phyloP scores from a whole-genome alignment of 202 grass and related monocot species.

The Miscanthus sacchariflorus region DNA sequence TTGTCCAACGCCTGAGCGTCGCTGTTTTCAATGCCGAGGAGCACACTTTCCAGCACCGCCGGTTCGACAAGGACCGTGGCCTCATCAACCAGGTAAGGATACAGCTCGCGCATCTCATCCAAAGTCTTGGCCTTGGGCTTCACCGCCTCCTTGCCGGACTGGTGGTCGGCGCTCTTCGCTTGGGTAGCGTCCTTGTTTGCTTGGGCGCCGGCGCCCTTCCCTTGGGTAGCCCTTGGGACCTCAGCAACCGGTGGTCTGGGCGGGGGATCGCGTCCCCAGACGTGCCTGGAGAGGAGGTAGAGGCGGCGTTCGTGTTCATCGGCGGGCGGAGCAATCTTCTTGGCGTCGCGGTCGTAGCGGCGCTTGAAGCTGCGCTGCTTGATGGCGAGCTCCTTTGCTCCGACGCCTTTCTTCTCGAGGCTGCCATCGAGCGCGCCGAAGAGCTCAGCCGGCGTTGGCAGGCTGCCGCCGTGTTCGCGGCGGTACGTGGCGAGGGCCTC shows the following conservation, averaged over 20 bases:
- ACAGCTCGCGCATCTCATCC: background rate
- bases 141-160: too few relatives aligned
- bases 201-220: background rate
- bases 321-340: background rate
- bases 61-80: slow-evolving; percentile 2
- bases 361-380: slow-evolving; percentile 9
- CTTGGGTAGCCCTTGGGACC: background rate
- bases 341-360: background rate
- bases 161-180: background rate
- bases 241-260: background rate
- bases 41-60: background rate
- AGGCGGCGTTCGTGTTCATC: slow-evolving; percentile 17
- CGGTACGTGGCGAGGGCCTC: slow-evolving; percentile 34
- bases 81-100: slow-evolving; percentile 11
- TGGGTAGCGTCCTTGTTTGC: too few relatives aligned
- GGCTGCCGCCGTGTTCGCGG: background rate
- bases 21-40: background rate
- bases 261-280: background rate
- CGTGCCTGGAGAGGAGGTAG: slow-evolving; percentile 16
- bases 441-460: background rate
- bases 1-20: background rate
- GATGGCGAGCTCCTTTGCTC: background rate
- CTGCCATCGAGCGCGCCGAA: background rate
- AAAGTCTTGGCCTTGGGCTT: background rate
- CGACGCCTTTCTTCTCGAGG: background rate